Base-by-base conservation (phyloP, 2,329 filamentous ascomycete species). In the Fusarium nelsonii region DNA sequence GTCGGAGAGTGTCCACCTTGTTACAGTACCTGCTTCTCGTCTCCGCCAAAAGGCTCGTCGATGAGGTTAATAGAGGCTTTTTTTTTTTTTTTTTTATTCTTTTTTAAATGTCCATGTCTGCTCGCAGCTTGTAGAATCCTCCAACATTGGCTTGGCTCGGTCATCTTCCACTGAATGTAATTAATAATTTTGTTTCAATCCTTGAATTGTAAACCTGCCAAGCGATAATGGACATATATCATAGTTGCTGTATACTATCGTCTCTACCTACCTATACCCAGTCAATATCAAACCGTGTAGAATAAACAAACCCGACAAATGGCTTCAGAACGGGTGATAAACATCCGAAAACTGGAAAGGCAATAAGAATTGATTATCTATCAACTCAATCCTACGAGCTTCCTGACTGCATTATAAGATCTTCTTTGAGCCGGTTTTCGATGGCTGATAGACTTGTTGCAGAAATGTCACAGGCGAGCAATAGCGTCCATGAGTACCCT, bases 1-100 rank as follows among this genome's bases (percentile, higher is more conserved):
- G 55, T 71, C 59, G 50, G 59, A 65, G 63, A 46, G 26, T 63
- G 43, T 33, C 52, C 45, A 58, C 57, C 32, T 30, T 67, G 66
- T 46, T 52, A 69, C 65, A 54, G 33, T 40, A 51, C 23, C 43
- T 45, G n/a, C 43, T 28, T 48, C 11, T 48, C 9, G 30, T 33
- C 30, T 48, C 9, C 16, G 44, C 6, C 16, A 40, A 36, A 45
- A 48, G 34, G 40, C 23, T 53, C 49, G 15, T 49, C 52, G 11
- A 50, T 43, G 12, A 20, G 33, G 37, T 44, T 15, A 44, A 18
- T 28, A 45, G 23, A 46, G 18, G 34, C 20, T 23, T 23, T 23
- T 23, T 23, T 23, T 23, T 23, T 23, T 6, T 23, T 1, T 23
- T 23, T 23, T 5, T 6, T 23, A 4, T 23, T 23, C 34, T 12